Base-by-base conservation (phyloP, 164 flowering plant species). In the Aristolochia californica region DNA sequence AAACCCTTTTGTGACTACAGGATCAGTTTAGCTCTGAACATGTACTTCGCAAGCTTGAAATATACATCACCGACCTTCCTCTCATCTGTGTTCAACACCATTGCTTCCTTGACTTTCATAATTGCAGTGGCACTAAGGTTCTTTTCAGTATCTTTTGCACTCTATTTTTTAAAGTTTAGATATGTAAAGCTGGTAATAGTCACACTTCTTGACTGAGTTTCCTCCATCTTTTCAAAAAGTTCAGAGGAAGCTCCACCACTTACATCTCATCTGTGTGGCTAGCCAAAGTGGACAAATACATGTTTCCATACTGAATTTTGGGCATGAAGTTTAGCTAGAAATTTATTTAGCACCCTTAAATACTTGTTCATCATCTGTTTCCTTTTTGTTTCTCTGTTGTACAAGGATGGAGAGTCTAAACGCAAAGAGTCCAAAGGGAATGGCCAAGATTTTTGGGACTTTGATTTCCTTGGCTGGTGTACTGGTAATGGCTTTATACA, bases 61-160 rank as follows among this genome's bases (percentile, higher is more conserved):
- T 86, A 80, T 72, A 84, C 89, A 7, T 89, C 97, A 60, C 94
- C 97, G 22, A 80, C 91, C 7, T 83, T 89, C 43, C 45, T 83
- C 24, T 66, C 72, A 43, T 69, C 82, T 10, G 69, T 75, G 70
- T 57, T 79, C 66, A 85, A 88, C 74, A 80, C 88, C 9, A 72
- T 80, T 45, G 77, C 97, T 64, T 73, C 90, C 53, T 48, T 85
- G 20, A 88, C 96, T 23, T 83, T 85, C 52, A 60, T 85, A 21
- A 65, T 80, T 18, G 95, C 97, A 21, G 78, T 86, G 27, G 55
- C 75, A 18, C 67, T 86, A 60, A 81, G 91, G 97, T 83, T 14
- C 40, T 34, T 12, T 28, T 34, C 40, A n/a, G n/a, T n/a, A n/a
- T n/a, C n/a, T n/a, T n/a, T n/a, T n/a, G n/a, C n/a, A 5, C 40